Evolutionary conservation across 371 early-diverging fungal species (phyloP), one percentile per base, ranked within the genome.

Genomic region (Polyrhizophydium stewartii): DNA sequence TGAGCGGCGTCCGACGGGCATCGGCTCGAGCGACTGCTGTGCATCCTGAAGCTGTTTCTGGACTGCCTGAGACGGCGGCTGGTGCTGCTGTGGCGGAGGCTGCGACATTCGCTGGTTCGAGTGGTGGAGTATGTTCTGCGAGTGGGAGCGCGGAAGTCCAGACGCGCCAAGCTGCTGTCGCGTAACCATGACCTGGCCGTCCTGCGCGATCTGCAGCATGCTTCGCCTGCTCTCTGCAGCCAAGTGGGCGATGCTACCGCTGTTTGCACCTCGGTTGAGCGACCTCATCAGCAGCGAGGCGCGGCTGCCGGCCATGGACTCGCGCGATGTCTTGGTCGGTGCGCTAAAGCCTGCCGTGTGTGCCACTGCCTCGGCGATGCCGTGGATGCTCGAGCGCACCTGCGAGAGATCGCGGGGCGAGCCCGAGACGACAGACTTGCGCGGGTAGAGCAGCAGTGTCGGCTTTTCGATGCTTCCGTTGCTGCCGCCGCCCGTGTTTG

Each of bases 361-460:
- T 21, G 52, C 7, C 7, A 30, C 21, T 6, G 7, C 40, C 13
- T 56, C 56, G 7, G 3, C 38, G 19, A 56, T 56, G 43, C 16
- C 17, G 3, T 12, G 25, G 40, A 37, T 56, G 43, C 38, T 37
- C 38, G 56, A 40, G 10, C 40, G 56, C 25, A 53, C 35, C 32
- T 25, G 30, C 19, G 53, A 7, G 28, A 58, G n/a, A 19, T 60
- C 41, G 37, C 38, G 22, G 24, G 55, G 38, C 25, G 65, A 65
- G 17, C 37, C 30, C 24, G 55, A 19, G 37, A 55, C 22, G 30
- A 65, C 61, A 28, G 60, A 60, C 40, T 60, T 65, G 3, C 60
- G 53, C 22, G 65, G 65, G 45, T 65, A 65, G 51, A 65, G 22
- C 19, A 65, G 37, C 6, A 65, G 60, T 6, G 37, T 65, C 19